Base-by-base conservation (phyloP, 805 yeast genomes). In the Candida methanosorbosa region DNA sequence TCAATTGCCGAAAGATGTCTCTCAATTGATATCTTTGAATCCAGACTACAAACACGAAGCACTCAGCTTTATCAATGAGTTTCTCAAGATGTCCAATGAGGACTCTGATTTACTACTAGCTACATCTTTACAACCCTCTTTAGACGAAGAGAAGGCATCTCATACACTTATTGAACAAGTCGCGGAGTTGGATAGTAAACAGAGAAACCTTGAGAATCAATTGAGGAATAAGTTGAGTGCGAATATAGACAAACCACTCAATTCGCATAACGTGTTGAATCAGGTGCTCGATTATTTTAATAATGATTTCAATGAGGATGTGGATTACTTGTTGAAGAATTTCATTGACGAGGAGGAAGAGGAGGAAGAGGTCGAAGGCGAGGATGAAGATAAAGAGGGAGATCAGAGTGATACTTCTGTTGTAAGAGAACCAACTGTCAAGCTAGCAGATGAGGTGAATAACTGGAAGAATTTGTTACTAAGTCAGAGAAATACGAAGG, bases 131-230 rank as follows among this genome's bases (percentile, higher is more conserved):
- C 41, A 38, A 21, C 57, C 57, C 3, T 52, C 57, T 13, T 35
- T 44, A 25, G 52, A 47, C 15, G 32, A 36, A 6, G 32, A 30
- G 4, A 33, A 32, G 13, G 39, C 49, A 4, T 39, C 46, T 4
- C 48, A 53, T 32, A 69, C 77, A 0, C 44, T 76, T 23, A 72
- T 76, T 1, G 85, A 80, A 43, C 87, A 78, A 48, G 77, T 81
- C 29, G 88, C 88, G 0, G 90, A 81, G 47, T 54, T 80, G 23
- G 86, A 80, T 44, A 70, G 73, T 19, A 42, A 62, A n/a, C 73
- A 72, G 41, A 56, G 77, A 16, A 49, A 55, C 1, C 48, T 72
- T 15, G 80, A 76, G 39, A 46, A 56, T 4, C 53, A 68, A 39
- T 51, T 80, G 29, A 61, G 66, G 6, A 60, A 63, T 29, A 52